These are phyloP conservation scores for Umbelopsis sp. DNA, from an alignment of 371 early-diverging fungal genomes.

Conservation along the genomic window DNA sequence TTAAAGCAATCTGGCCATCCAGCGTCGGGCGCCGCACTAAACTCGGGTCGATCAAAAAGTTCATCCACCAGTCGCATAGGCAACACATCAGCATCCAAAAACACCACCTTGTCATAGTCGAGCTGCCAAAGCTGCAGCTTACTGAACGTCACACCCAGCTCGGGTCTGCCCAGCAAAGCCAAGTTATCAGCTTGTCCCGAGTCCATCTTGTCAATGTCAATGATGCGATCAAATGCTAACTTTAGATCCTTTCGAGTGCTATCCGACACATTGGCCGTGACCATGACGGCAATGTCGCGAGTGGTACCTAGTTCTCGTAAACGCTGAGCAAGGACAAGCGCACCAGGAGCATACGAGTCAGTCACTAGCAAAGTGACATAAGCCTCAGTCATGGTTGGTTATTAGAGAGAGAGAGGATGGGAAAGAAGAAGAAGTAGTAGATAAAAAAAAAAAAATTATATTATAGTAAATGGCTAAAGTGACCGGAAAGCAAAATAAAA, in stretches of 20 bases:
- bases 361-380: conserved; percentile 78
- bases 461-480: too few species aligned
- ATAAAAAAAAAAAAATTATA: neutral
- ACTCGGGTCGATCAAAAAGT: conserved; percentile 75
- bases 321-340: conserved; percentile 80
- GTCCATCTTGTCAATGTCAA: conserved; percentile 62
- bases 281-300: conserved; percentile 71
- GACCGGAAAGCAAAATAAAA: too few species aligned
- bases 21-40: conserved; percentile 85
- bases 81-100: conserved; percentile 90
- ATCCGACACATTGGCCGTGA: conserved; percentile 59
- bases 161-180: conserved; percentile 81
- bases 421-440: neutral
- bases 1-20: conserved; percentile 97
- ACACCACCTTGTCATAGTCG: conserved; percentile 71
- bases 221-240: conserved; percentile 67
- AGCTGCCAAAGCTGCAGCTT: conserved; percentile 88
- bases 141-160: conserved; percentile 86
- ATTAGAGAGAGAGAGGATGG: neutral
- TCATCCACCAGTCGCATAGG: conserved; percentile 81
- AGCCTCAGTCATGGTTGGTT: conserved; percentile 38
- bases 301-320: conserved; percentile 69
- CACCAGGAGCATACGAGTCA: conserved; percentile 84
- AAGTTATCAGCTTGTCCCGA: conserved; percentile 64
- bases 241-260: conserved; percentile 50